phyloP scores from a whole-genome alignment of 1,284 basidiomycete genomes.

The Papiliotrema nemorosa region DNA sequence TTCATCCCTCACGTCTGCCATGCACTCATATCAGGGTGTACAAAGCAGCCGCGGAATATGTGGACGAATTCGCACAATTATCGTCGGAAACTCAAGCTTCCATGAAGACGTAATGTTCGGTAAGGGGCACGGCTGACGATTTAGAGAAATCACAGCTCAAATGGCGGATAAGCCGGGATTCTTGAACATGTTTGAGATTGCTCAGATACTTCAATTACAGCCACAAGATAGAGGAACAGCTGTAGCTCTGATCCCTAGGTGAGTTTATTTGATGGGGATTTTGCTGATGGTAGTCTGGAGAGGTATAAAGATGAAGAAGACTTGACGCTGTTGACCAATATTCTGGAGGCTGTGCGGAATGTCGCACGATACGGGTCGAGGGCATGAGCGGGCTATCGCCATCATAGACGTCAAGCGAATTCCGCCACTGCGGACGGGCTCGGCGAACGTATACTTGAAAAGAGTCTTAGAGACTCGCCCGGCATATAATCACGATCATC shows the following conservation, averaged over 20 bases:
- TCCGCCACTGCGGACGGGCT: too few species aligned
- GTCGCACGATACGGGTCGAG: not conserved
- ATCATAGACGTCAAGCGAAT: too few species aligned
- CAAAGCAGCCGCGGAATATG: slow-evolving; percentile 38
- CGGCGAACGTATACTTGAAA: too few species aligned
- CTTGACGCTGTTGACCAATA: slow-evolving; percentile 25
- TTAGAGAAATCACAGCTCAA: not conserved
- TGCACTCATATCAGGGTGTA: slow-evolving; percentile 30
- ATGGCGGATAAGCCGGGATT: slow-evolving; percentile 16
- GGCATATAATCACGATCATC: too few species aligned
- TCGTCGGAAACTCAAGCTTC: slow-evolving; percentile 25
- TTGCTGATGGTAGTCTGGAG: slow-evolving; percentile 28
- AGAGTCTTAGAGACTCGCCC: too few species aligned
- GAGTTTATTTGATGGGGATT: slow-evolving; percentile 6
- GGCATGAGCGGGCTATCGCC: too few species aligned
- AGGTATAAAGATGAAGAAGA: slow-evolving; percentile 35
- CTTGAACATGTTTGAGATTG: slow-evolving; percentile 45
- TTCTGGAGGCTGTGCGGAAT: slow-evolving; percentile 26
- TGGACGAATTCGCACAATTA: slow-evolving; percentile 38
- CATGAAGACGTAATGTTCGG: slow-evolving; percentile 36
- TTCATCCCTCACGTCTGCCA: not conserved
- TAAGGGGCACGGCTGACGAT: slow-evolving; percentile 1
- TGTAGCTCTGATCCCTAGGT: slow-evolving; percentile 45
- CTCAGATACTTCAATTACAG: slow-evolving; percentile 44
- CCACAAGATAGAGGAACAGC: slow-evolving; percentile 42